Evolutionary conservation across 108 stramenopile species (phyloP).

Genomic region (Schizochytrium sp.): DNA sequence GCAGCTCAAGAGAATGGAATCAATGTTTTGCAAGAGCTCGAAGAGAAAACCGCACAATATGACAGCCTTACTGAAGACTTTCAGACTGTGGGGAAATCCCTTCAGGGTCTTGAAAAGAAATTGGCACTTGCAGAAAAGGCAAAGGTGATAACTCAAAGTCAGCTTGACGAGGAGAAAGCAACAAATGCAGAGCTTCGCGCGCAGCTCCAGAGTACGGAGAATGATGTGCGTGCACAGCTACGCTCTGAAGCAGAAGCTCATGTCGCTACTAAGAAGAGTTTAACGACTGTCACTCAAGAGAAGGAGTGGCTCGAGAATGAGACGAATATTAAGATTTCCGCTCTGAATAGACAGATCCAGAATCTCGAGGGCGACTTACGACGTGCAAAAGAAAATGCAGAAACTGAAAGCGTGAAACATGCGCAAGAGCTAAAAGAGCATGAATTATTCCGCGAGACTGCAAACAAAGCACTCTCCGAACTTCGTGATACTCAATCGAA

Average conservation of each 20-base stretch:
- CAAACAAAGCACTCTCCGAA: not conserved
- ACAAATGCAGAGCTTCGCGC: not conserved
- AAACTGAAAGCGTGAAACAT: not conserved
- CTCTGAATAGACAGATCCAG: conserved; percentile 10
- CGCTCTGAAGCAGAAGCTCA: conserved; percentile 31
- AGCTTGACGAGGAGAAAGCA: conserved; percentile 7
- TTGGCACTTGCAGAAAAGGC: conserved; percentile 15
- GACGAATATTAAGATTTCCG: conserved; percentile 34
- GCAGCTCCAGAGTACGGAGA: conserved; percentile 37
- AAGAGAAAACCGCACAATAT: conserved; percentile 44
- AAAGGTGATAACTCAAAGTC: not conserved
- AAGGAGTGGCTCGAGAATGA: conserved; percentile 52
- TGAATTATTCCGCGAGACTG: conserved; percentile 15
- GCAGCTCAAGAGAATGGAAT: conserved; percentile 44
- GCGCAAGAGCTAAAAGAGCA: conserved; percentile 38
- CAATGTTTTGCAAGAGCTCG: conserved; percentile 49
- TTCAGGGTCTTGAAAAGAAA: conserved; percentile 51
- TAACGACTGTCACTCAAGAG: not conserved
- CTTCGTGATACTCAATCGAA: not conserved
- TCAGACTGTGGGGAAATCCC: not conserved
- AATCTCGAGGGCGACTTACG: not conserved
- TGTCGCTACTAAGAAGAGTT: not conserved
- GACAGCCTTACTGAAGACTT: conserved; percentile 39
- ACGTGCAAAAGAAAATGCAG: not conserved
- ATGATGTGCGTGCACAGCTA: conserved; percentile 26